Evolutionary conservation across 306 rosid species (phyloP).

Genomic region (Vicia faba): DNA sequence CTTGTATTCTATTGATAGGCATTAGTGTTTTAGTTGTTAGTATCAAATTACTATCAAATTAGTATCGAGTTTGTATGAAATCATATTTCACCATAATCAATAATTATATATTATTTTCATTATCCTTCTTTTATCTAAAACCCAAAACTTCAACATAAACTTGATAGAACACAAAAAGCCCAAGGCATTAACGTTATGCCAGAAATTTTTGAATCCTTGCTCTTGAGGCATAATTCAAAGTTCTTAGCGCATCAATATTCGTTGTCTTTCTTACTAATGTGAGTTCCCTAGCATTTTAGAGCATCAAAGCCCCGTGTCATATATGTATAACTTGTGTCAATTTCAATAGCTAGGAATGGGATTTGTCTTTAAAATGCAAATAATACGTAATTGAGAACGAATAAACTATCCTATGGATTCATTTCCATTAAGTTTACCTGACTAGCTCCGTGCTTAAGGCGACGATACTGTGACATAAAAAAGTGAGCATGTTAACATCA

Average conservation of each 20-base stretch:
- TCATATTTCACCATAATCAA: background rate
- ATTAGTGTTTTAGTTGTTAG: background rate
- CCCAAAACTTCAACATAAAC: background rate
- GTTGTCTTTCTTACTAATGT: constrained; percentile 6
- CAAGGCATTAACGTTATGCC: constrained; percentile 5
- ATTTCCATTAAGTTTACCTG: constrained; percentile 60
- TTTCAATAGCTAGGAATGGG: background rate
- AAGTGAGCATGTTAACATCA: constrained; percentile 36
- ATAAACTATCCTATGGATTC: constrained; percentile 33
- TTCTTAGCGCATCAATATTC: constrained; percentile 17
- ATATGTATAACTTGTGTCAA: background rate
- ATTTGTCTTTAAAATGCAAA: background rate
- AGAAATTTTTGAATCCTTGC: constrained; percentile 1
- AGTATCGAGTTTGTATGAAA: background rate
- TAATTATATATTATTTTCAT: background rate
- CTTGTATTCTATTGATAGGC: background rate
- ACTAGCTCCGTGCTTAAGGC: constrained; percentile 90
- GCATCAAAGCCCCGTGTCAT: background rate
- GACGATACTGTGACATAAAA: constrained; percentile 80
- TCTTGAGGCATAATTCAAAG: background rate
- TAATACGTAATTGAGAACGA: constrained; percentile 5
- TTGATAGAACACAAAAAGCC: constrained; percentile 14
- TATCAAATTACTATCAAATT: constrained; percentile 2
- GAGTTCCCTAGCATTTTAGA: constrained; percentile 23
- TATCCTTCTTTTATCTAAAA: background rate